phyloP scores from a whole-genome alignment of 805 yeast genomes.

The Priceomyces castillae region DNA sequence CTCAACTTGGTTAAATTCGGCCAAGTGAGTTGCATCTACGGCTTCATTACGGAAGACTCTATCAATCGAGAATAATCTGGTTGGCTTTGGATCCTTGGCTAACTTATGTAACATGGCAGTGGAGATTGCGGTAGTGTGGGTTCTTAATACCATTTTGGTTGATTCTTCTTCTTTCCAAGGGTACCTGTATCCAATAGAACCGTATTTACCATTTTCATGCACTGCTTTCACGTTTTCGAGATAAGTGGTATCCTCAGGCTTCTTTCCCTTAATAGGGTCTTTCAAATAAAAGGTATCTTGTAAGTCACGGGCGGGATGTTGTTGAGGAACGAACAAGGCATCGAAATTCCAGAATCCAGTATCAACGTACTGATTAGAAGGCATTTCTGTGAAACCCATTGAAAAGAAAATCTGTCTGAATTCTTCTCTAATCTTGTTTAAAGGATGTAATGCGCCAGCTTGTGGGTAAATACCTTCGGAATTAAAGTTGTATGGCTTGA shows the following conservation, averaged over 20 bases:
- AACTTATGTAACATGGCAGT: constrained; percentile 81
- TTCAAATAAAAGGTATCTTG: constrained; percentile 98
- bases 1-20: constrained; percentile 99
- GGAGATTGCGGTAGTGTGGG: constrained; percentile 96
- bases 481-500: constrained; percentile 94
- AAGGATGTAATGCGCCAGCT: constrained; percentile 94
- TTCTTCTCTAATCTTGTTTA: constrained; percentile 95
- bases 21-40: constrained; percentile 98
- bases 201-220: constrained; percentile 87
- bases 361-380: constrained; percentile 96
- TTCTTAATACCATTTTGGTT: constrained; percentile 86
- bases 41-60: constrained; percentile 99
- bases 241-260: constrained; percentile 79
- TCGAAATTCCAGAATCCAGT: constrained; percentile 99
- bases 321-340: constrained; percentile 95
- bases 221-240: constrained; percentile 76
- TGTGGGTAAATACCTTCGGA: constrained; percentile 87
- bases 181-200: constrained; percentile 97
- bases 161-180: constrained; percentile 95
- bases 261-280: constrained; percentile 80
- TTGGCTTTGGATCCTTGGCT: constrained; percentile 85
- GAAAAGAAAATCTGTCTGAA: constrained; percentile 96
- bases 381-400: constrained; percentile 99
- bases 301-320: constrained; percentile 98
- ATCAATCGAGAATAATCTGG: constrained; percentile 91